Conservation (phyloP, 352 stramenopile species). For the Phytophthora europaea region DNA sequence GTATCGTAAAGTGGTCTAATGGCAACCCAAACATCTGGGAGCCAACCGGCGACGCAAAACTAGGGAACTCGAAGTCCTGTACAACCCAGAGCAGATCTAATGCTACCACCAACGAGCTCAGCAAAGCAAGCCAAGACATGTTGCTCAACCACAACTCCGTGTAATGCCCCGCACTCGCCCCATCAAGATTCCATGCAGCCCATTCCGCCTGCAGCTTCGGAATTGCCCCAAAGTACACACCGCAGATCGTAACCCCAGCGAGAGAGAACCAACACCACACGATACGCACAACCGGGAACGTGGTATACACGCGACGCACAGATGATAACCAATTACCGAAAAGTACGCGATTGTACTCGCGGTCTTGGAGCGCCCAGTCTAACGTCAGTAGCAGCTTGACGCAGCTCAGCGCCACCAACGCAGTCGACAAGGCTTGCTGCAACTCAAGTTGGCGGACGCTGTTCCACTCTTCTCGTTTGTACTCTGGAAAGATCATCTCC, state of each 20-base stretch:
- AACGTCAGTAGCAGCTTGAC: conserved; percentile 56
- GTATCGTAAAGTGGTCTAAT: conserved; percentile 39
- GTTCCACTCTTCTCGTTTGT: conserved; percentile 11
- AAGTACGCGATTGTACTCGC: conserved; percentile 27
- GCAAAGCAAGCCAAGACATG: conserved; percentile 48
- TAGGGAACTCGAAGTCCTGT: conserved; percentile 65
- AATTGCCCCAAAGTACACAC: conserved; percentile 42
- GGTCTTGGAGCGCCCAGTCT: conserved; percentile 58
- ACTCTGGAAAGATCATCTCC: conserved; percentile 26
- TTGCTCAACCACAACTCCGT: conserved; percentile 46
- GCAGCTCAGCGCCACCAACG: conserved; percentile 48
- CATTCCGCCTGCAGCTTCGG: conserved; percentile 32
- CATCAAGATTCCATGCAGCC: conserved; percentile 33
- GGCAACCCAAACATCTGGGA: conserved; percentile 54
- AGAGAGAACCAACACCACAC: conserved; percentile 40
- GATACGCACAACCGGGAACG: conserved; percentile 33
- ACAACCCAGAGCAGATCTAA: conserved; percentile 65
- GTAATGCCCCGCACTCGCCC: background rate
- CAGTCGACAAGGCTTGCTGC: conserved; percentile 45
- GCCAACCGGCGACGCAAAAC: conserved; percentile 46
- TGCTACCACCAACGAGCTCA: conserved; percentile 43
- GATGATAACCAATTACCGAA: conserved; percentile 44
- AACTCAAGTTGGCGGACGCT: conserved; percentile 38
- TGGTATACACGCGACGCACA: conserved; percentile 37
- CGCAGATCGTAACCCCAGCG: conserved; percentile 29